Evolutionary conservation across 2,329 filamentous ascomycete species (phyloP).

Genomic region (Phyllosticta citriasiana): DNA sequence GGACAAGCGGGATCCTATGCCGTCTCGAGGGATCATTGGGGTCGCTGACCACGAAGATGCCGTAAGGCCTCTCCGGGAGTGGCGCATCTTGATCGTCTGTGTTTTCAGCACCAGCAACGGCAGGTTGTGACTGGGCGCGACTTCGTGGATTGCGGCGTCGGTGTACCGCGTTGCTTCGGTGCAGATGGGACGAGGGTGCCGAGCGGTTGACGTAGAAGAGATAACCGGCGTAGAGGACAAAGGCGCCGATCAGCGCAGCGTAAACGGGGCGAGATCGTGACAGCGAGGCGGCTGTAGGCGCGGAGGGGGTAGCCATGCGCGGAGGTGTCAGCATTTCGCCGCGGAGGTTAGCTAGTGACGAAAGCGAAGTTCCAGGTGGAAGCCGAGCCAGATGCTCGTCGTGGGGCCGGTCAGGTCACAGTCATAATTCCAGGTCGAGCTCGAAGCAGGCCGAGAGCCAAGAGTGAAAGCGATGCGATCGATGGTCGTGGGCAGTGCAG

Average conservation of each 20-base stretch:
- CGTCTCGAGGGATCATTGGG: neutral
- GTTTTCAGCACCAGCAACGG: neutral
- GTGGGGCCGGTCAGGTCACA: constrained; percentile 1
- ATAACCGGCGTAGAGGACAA: constrained; percentile 49
- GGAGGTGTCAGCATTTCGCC: constrained; percentile 1
- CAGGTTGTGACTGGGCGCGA: constrained; percentile 1
- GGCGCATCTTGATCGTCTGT: neutral
- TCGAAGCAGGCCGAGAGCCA: neutral
- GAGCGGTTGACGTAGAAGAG: constrained; percentile 42
- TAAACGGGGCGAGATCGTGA: constrained; percentile 41
- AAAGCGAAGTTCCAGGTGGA: neutral
- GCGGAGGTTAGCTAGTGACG: neutral
- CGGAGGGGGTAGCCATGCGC: constrained; percentile 8
- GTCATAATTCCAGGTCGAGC: constrained; percentile 2
- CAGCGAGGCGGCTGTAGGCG: constrained; percentile 21
- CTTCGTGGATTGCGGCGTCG: constrained; percentile 33
- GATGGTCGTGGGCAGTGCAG: neutral
- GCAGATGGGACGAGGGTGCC: constrained; percentile 33
- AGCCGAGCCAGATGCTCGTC: constrained; percentile 2
- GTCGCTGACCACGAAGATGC: constrained; percentile 5
- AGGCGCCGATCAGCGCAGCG: constrained; percentile 45
- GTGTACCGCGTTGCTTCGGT: constrained; percentile 58
- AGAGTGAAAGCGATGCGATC: neutral
- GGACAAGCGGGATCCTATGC: constrained; percentile 3
- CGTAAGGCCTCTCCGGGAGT: neutral